Evolutionary conservation across 768 basidiomycete species (phyloP).

Genomic region (Chalciporus piperatus): DNA sequence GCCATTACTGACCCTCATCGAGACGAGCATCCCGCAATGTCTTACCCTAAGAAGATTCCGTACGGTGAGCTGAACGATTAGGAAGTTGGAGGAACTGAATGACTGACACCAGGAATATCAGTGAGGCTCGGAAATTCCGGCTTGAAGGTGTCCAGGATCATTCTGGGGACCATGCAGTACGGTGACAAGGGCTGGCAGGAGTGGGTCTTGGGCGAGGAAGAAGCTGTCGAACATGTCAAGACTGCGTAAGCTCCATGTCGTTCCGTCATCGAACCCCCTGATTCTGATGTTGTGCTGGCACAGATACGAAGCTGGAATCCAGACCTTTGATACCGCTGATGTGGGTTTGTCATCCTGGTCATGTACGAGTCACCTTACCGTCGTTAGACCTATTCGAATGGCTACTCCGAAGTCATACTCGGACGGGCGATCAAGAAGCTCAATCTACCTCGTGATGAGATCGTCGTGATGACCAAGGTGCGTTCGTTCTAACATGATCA

Average conservation of each 20-base stretch:
- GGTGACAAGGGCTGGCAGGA: conserved; percentile 47
- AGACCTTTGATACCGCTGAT: conserved; percentile 36
- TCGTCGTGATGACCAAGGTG: conserved; percentile 79
- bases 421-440: conserved; percentile 71
- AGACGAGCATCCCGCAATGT: conserved; percentile 10
- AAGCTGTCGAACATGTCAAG: conserved; percentile 45
- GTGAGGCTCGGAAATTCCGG: conserved; percentile 47
- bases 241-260: conserved; percentile 35
- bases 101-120: conserved; percentile 11
- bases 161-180: conserved; percentile 50
- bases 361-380: neutral
- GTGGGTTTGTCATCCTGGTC: conserved; percentile 14
- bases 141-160: conserved; percentile 48
- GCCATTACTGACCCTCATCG: neutral
- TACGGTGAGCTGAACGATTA: conserved; percentile 28
- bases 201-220: conserved; percentile 51
- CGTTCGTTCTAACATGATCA: neutral
- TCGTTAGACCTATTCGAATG: conserved; percentile 59
- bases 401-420: conserved; percentile 60
- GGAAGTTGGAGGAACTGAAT: neutral
- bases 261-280: neutral
- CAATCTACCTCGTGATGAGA: conserved; percentile 66
- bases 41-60: conserved; percentile 25
- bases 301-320: conserved; percentile 36
- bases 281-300: neutral